These are phyloP conservation scores for Lecanicillium sp. DNA, from an alignment of 2,329 filamentous ascomycete genomes.

Conservation along the genomic window DNA sequence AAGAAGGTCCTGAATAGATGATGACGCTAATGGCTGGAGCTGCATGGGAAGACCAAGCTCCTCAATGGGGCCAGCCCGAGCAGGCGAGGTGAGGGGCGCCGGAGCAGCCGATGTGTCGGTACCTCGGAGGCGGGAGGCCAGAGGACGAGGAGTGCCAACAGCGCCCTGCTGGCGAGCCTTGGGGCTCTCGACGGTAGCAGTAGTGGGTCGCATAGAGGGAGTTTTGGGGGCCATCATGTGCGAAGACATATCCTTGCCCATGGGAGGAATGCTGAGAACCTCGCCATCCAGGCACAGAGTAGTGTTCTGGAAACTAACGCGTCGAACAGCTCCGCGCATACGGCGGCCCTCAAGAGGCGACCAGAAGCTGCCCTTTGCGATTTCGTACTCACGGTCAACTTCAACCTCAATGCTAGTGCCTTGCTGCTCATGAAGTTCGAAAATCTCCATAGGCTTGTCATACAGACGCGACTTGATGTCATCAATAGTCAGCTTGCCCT, in stretches of 20 bases:
- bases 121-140: conserved; percentile 22
- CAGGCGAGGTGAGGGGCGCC: conserved; percentile 13
- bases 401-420: conserved; percentile 67
- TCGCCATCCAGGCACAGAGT: conserved; percentile 69
- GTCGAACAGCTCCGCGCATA: conserved; percentile 62
- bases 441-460: conserved; percentile 72
- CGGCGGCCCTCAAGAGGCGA: conserved; percentile 64
- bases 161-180: conserved; percentile 23
- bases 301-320: conserved; percentile 66
- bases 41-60: conserved; percentile 39
- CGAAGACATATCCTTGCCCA: conserved; percentile 69
- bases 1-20: conserved; percentile 64
- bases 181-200: conserved; percentile 28
- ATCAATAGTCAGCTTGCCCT: conserved; percentile 64
- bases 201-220: conserved; percentile 47
- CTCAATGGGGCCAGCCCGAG: conserved; percentile 24
- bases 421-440: conserved; percentile 74
- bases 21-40: conserved; percentile 41
- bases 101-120: conserved; percentile 14
- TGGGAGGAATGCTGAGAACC: conserved; percentile 41
- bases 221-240: conserved; percentile 50
- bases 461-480: conserved; percentile 65
- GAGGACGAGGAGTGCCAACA: conserved; percentile 20
- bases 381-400: conserved; percentile 61
- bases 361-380: conserved; percentile 43